Conservation (phyloP, 352 stramenopile genomes). For the Phytophthora pistaciae region DNA sequence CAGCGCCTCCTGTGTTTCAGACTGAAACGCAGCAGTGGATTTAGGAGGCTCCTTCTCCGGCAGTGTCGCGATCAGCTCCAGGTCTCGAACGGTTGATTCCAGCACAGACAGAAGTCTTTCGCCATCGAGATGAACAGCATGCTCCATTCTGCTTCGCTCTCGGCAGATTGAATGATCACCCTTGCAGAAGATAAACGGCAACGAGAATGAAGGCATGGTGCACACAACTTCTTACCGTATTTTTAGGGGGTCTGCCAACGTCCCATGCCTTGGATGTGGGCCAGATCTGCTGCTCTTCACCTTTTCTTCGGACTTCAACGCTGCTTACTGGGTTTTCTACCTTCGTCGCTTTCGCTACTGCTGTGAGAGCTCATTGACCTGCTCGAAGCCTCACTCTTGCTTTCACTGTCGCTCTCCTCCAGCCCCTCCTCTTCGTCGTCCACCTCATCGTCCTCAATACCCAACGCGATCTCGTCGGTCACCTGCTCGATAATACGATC, state of each 20-base stretch:
- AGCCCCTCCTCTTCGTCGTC: constrained; percentile 30
- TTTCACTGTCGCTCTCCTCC: constrained; percentile 18
- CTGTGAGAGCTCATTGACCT: constrained; percentile 3
- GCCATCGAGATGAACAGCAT: constrained; percentile 34
- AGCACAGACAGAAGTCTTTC: constrained; percentile 32
- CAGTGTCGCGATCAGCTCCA: constrained; percentile 41
- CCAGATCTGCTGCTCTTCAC: constrained; percentile 2
- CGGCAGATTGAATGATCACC: neutral
- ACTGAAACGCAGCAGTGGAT: neutral
- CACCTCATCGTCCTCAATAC: constrained; percentile 50
- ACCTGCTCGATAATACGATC: constrained; percentile 68
- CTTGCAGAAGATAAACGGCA: neutral
- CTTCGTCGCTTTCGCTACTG: constrained; percentile 7
- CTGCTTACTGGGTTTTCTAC: constrained; percentile 3
- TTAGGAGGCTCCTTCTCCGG: constrained; percentile 12
- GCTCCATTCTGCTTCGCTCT: constrained; percentile 21
- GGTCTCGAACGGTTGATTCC: constrained; percentile 25
- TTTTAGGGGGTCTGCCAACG: constrained; percentile 24
- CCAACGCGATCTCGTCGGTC: constrained; percentile 66
- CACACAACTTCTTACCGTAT: constrained; percentile 13
- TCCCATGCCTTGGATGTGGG: constrained; percentile 4
- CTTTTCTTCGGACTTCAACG: constrained; percentile 1
- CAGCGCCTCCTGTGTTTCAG: constrained; percentile 15
- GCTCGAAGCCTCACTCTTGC: constrained; percentile 24
- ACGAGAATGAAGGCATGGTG: neutral